Evolutionary conservation across 2,329 filamentous ascomycete genomes (phyloP), one percentile per base, ranked within the genome.

Genomic region (Samsoniella hepiali): DNA sequence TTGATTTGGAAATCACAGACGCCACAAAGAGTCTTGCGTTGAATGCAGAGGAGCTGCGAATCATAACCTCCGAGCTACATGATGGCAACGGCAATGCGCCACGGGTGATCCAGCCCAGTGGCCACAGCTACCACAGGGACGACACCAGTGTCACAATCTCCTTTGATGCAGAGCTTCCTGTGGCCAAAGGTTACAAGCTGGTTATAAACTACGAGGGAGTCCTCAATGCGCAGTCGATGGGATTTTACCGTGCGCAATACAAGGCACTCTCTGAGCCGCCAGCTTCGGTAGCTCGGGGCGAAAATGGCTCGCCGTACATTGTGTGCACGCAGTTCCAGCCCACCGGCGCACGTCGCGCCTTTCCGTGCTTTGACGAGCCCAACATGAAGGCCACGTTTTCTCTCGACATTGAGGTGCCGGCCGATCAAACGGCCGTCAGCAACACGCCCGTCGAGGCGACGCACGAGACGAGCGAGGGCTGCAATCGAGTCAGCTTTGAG

Each of bases 241-340:
- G 94, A 54, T 98, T 98, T 84, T 98, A 98, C 79, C 88, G 94
- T 63, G 96, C 93, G 1, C 95, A 92, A 6, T 98, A 94, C 82
- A 96, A 95, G 81, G 91, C 93, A 17, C 78, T 84, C 61, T 86
- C 84, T 40, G 81, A 89, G 40, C 85, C 93, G 5, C 84, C 90
- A 55, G 79, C 87, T 44, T 93, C 91, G 13, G 93, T 96, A 1
- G 91, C 93, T 34, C 89, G 83, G 10, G 88, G 87, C 65, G 78
- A 85, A 57, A 87, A 95, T 72, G 94, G 94, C 42, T 86, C 86
- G 65, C 88, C 89, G 64, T 91, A 90, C 68, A 90, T 98, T 73
- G 94, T 93, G 32, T 94, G 93, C 32, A 92, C 91, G n/a, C 94
- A 98, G 81, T 96, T 98, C 90, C 94, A 98, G 80, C 89, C 94